These are phyloP conservation scores for Trichosporon asahii DNA, from an alignment of 1,284 basidiomycete genomes.

Conservation along the genomic window DNA sequence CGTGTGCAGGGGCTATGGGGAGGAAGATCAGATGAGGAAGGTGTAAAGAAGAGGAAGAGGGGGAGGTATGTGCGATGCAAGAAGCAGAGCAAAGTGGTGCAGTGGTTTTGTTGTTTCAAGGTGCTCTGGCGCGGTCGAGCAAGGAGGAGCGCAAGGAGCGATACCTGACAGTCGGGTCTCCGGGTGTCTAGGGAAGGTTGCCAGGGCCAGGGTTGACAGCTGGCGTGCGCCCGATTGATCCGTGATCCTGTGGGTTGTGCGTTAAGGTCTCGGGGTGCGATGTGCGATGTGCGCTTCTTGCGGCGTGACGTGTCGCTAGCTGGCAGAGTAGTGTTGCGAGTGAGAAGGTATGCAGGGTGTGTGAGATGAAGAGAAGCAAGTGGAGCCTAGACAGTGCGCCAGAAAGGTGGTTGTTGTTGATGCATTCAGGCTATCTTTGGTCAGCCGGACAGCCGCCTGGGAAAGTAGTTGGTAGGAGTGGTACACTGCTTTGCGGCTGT, in stretches of 20 bases:
- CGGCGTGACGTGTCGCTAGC: neutral
- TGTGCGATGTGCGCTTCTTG: neutral
- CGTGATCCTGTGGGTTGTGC: neutral
- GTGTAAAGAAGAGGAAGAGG: neutral
- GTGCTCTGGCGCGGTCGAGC: neutral
- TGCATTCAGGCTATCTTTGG: neutral
- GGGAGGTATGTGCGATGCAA: neutral
- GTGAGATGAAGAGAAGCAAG: neutral
- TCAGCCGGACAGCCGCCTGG: neutral
- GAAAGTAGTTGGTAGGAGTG: neutral
- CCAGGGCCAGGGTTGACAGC: neutral
- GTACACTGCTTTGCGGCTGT: neutral
- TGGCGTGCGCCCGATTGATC: slow-evolving; percentile 1
- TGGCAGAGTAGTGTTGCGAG: neutral
- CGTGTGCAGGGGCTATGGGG: neutral
- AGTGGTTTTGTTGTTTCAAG: neutral
- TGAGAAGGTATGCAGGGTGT: neutral
- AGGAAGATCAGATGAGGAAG: neutral
- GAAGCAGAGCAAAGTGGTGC: neutral
- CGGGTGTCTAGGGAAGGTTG: neutral
- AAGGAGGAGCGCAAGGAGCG: neutral
- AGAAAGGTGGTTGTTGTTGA: neutral
- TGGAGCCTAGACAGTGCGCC: neutral
- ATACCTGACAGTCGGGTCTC: slow-evolving; percentile 1
- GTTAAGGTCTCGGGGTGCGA: neutral